Evolutionary conservation across 805 yeast species (phyloP).

Genomic region (Candida khao-thaluensis): DNA sequence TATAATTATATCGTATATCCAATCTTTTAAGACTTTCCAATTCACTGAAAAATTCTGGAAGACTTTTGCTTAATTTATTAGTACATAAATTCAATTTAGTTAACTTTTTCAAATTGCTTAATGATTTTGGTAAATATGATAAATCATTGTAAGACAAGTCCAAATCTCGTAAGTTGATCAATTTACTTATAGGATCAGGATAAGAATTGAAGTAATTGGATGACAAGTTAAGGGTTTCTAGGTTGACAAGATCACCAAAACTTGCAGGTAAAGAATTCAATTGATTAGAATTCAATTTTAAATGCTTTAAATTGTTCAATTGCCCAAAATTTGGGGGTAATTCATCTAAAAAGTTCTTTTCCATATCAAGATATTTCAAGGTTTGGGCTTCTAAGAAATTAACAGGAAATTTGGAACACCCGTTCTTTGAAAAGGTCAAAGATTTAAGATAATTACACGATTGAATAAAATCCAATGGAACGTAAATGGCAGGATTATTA

Average conservation of each 20-base stretch:
- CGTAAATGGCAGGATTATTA: slow-evolving; percentile 78
- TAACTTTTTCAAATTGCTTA: slow-evolving; percentile 58
- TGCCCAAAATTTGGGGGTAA: slow-evolving; percentile 58
- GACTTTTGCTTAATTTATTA: slow-evolving; percentile 53
- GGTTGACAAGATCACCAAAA: slow-evolving; percentile 52
- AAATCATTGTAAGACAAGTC: slow-evolving; percentile 83
- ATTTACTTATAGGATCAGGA: slow-evolving; percentile 64
- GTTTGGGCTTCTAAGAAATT: slow-evolving; percentile 69
- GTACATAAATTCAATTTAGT: slow-evolving; percentile 73
- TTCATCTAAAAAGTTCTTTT: slow-evolving; percentile 70
- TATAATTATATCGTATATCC: slow-evolving; percentile 73
- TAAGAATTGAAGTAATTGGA: slow-evolving; percentile 66
- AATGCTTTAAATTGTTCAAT: slow-evolving; percentile 52
- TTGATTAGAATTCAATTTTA: slow-evolving; percentile 76
- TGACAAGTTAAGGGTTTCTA: slow-evolving; percentile 68
- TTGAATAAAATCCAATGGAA: slow-evolving; percentile 85
- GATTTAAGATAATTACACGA: slow-evolving; percentile 69
- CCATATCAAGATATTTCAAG: slow-evolving; percentile 67
- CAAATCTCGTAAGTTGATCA: slow-evolving; percentile 59
- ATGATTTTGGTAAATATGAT: slow-evolving; percentile 54
- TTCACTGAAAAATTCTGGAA: slow-evolving; percentile 54
- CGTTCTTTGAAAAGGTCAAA: slow-evolving; percentile 67
- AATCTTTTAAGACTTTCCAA: slow-evolving; percentile 62
- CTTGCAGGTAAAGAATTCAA: slow-evolving; percentile 59
- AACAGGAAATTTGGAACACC: slow-evolving; percentile 71